Evolutionary conservation across 495 filamentous ascomycete species (phyloP), one percentile per base, ranked within the genome.

Genomic region (Hyaloscypha hepaticicola): DNA sequence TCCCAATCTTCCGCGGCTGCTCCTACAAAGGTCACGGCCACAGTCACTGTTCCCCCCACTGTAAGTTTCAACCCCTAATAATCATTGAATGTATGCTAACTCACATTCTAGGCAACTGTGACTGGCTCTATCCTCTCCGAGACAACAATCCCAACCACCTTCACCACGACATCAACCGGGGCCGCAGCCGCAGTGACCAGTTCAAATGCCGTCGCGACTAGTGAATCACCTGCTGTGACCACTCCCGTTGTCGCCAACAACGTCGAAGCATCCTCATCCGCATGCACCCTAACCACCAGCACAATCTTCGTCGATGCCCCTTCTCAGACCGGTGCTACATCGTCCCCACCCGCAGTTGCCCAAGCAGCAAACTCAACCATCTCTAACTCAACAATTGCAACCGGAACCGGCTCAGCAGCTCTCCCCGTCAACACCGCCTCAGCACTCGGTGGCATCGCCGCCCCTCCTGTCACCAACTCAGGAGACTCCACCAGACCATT

Each of bases 401-500:
- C 53, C 14, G 49, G 48, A 26, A 58, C 55, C 19, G 34, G 29
- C 25, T 52, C 60, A 4, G 25, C 66, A 19, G 38, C 56, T 5
- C 45, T 48, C 12, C 24, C 31, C 3, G n/a, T 38, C 5, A 45
- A 53, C 31, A 33, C 60, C 0, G 8, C 56, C 50, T 79, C 78
- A 51, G 66, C 71, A 49, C 78, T 87, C 22, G 84, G 83, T 62
- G 80, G 80, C 7, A 68, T 68, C 51, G 66, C 76, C 5, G 71
- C 81, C 1, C 79, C 82, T 7, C 70, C 82, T 11, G 77, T 85
- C 27, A 68, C 77, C 61, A 76, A 75, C 69, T 71, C 75, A 27
- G 74, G 79, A 4, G 74, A 75, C n/a, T 67, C 77, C 11, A 74
- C 74, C 26, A 70, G 80, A 45, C 83, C 84, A 55, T 86, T 86